phyloP scores from a whole-genome alignment of 768 basidiomycete genomes.

The Podaxis mareebaensis region DNA sequence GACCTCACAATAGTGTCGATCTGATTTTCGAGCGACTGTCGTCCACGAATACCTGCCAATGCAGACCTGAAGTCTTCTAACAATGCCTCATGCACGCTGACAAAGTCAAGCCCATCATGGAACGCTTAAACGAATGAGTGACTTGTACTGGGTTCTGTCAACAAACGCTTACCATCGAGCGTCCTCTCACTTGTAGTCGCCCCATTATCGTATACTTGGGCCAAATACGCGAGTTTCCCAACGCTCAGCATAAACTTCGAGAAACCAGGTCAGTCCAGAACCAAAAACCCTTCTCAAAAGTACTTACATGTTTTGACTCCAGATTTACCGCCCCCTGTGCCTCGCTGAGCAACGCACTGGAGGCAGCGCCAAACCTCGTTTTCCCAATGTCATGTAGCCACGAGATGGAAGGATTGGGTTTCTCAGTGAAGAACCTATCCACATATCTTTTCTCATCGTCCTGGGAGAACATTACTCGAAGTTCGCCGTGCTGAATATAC shows the following conservation, averaged over 20 bases:
- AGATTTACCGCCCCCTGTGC: slow-evolving; percentile 57
- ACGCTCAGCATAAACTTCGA: slow-evolving; percentile 85
- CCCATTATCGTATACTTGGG: slow-evolving; percentile 67
- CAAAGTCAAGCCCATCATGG: slow-evolving; percentile 85
- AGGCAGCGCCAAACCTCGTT: slow-evolving; percentile 63
- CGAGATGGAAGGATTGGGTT: slow-evolving; percentile 61
- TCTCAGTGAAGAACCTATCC: slow-evolving; percentile 68
- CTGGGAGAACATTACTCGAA: slow-evolving; percentile 80
- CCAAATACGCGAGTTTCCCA: slow-evolving; percentile 83
- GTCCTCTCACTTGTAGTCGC: slow-evolving; percentile 46
- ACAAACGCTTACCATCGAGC: slow-evolving; percentile 51
- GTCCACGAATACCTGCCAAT: slow-evolving; percentile 49
- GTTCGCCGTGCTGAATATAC: slow-evolving; percentile 90
- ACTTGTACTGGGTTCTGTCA: neutral
- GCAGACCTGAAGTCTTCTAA: slow-evolving; percentile 58
- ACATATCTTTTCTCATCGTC: slow-evolving; percentile 67
- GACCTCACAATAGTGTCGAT: slow-evolving; percentile 59
- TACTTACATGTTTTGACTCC: slow-evolving; percentile 74
- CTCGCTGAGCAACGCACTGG: slow-evolving; percentile 62
- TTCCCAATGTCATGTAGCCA: slow-evolving; percentile 90
- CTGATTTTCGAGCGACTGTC: slow-evolving; percentile 67
- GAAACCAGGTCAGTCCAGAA: slow-evolving; percentile 3
- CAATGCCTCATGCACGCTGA: slow-evolving; percentile 79
- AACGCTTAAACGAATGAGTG: slow-evolving; percentile 52
- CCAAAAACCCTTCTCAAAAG: slow-evolving; percentile 17